A percentile compares a stretch with the other conserved stretches of the same genome.
Evolutionary conservation across 495 filamentous ascomycete genomes (phyloP).

Genomic region (Penicillium taxi): DNA sequence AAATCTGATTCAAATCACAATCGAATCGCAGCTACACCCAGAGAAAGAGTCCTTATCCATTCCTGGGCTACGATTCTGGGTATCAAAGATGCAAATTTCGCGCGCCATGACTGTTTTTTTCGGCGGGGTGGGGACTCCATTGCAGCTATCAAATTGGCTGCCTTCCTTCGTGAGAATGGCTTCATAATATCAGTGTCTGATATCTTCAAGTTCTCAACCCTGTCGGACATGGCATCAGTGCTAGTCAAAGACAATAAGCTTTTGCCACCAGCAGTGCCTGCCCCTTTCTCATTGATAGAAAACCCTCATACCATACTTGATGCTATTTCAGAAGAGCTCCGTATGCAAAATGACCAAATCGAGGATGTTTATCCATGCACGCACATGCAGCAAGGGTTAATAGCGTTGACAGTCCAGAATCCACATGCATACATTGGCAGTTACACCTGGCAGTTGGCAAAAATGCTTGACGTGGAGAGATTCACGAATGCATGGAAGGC

Average conservation of each 20-base stretch:
- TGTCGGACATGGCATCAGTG: not conserved
- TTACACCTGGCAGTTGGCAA: not conserved
- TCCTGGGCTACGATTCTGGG: conserved; percentile 16
- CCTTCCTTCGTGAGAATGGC: not conserved
- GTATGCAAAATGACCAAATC: not conserved
- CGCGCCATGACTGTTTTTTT: conserved; percentile 10
- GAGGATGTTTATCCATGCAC: conserved; percentile 3
- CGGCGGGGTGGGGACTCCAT: conserved; percentile 1
- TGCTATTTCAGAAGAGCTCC: not conserved
- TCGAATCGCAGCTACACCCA: not conserved
- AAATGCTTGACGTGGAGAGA: not conserved
- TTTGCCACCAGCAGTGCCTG: not conserved
- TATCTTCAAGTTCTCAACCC: not conserved
- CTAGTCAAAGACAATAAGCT: not conserved
- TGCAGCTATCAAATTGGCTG: not conserved
- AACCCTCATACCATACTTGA: too few species aligned
- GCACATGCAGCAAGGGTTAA: not conserved
- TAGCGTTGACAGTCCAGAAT: not conserved
- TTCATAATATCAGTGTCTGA: not conserved
- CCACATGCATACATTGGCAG: not conserved
- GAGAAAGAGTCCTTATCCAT: not conserved
- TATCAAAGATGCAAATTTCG: conserved; percentile 11
- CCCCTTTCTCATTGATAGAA: not conserved
- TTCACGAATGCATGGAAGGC: not conserved
- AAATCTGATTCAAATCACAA: too few species aligned